Percentiles rank a stretch among this genome's conserved stretches.
These are phyloP conservation scores for Tricholoma sp. DNA, from an alignment of 768 basidiomycete genomes.

Conservation along the genomic window DNA sequence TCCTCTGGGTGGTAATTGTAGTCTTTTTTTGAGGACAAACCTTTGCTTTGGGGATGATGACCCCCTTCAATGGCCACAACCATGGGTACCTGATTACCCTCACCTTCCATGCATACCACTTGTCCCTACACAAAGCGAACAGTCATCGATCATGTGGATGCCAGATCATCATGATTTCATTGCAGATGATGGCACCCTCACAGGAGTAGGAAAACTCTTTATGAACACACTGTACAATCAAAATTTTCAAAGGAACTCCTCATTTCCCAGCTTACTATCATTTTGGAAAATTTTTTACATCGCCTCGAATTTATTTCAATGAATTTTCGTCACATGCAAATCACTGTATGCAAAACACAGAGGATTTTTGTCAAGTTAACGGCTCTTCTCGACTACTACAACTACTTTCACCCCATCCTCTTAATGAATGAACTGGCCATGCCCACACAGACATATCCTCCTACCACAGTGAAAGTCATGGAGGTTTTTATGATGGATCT, in stretches of 20 bases:
- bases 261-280: background rate
- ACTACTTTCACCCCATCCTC: background rate
- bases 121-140: background rate
- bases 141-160: background rate
- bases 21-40: constrained; percentile 1
- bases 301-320: background rate
- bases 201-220: constrained; percentile 1
- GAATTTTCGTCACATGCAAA: background rate
- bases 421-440: background rate
- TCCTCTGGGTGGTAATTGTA: background rate
- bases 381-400: background rate
- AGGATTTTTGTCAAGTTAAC: background rate
- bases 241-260: background rate
- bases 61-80: constrained; percentile 3
- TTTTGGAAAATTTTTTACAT: background rate
- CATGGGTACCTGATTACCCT: background rate
- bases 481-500: background rate
- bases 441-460: background rate
- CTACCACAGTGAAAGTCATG: background rate
- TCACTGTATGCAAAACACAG: background rate
- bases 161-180: background rate
- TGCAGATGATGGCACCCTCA: background rate
- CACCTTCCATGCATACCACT: background rate
- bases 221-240: background rate
- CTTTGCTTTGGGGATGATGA: background rate